Base-by-base conservation (phyloP, 148 eudicot genomes). In the Rhododendron molle region DNA sequence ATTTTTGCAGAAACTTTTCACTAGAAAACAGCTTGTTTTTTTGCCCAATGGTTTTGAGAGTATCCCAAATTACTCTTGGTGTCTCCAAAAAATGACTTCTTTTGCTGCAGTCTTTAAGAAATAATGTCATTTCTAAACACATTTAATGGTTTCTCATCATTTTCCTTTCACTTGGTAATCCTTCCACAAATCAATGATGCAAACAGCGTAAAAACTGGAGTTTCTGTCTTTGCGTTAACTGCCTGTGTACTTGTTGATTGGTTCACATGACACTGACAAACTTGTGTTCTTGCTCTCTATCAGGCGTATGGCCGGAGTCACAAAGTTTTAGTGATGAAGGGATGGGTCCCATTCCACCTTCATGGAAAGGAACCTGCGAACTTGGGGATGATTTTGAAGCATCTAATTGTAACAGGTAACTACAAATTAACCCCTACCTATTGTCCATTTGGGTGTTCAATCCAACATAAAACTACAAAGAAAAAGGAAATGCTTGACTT, bases 261-360 rank as follows among this genome's bases (percentile, higher is more conserved):
- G 3, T 65, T 65, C 71, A 65, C 8, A 62, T 1, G 69, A 62
- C 23, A 62, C 69, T 21, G 28, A 23, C 69, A 62, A 62, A 65
- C 8, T 65, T 65, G 7, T 62, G 12, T 58, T 58, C 65, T 65
- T 65, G 12, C 28, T n/a, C 7, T 38, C 23, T 12, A 84, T 5
- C 86, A 85, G 87, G 87, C 2, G 76, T 85, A 28, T 85, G 87
- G 87, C 87, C 87, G 10, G 84, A 85, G 84, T 85, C 87, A 5
- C 84, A 69, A 10, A 85, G 87, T 85, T 85, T 85, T 40, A 71
- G 80, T 20, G 87, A 85, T 30, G 79, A 80, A 71, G 84, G 84
- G 71, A 69, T 85, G 87, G 84, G 73, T 49, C 69, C 84, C 3
- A 50, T 85, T 38, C 87, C 87, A 85, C 26, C 81, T 14, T 47